phyloP scores from a whole-genome alignment of 2,329 filamentous ascomycete genomes.

The Fonsecaea monophora region DNA sequence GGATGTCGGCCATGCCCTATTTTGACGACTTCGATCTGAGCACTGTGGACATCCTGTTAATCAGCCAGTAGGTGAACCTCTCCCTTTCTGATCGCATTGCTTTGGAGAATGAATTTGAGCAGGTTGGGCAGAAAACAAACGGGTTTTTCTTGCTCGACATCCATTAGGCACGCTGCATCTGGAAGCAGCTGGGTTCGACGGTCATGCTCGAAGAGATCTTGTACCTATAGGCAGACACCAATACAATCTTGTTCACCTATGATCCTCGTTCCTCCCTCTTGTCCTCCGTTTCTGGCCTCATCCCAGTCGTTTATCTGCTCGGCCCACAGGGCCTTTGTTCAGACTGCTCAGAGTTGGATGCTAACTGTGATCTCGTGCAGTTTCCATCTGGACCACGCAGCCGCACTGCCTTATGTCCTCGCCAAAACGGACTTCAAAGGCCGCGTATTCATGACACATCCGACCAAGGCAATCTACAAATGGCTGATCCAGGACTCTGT shows the following conservation, averaged over 20 bases:
- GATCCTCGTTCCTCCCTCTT: slow-evolving; percentile 22
- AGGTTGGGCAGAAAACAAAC: neutral
- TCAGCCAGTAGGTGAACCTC: slow-evolving; percentile 87
- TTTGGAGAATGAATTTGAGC: slow-evolving; percentile 17
- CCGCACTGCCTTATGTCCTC: slow-evolving; percentile 94
- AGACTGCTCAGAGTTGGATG: slow-evolving; percentile 28
- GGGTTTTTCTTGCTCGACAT: neutral
- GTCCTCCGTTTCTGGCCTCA: slow-evolving; percentile 15
- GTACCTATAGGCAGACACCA: slow-evolving; percentile 37
- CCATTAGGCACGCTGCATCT: neutral
- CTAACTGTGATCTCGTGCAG: slow-evolving; percentile 58
- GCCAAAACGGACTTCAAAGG: slow-evolving; percentile 98
- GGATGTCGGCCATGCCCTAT: slow-evolving; percentile 89
- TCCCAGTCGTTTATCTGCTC: slow-evolving; percentile 9
- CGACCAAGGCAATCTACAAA: slow-evolving; percentile 99
- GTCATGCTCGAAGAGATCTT: slow-evolving; percentile 14
- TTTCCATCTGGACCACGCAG: slow-evolving; percentile 99
- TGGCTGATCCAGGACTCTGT: slow-evolving; percentile 99
- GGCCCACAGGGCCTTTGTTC: neutral
- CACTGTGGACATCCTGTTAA: slow-evolving; percentile 93
- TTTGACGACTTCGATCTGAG: slow-evolving; percentile 99
- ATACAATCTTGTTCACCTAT: slow-evolving; percentile 39
- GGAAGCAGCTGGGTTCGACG: slow-evolving; percentile 6
- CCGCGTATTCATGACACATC: slow-evolving; percentile 98
- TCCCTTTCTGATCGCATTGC: slow-evolving; percentile 38